Evolutionary conservation across 805 yeast species (phyloP).

Genomic region (Lipomyces japonicus): DNA sequence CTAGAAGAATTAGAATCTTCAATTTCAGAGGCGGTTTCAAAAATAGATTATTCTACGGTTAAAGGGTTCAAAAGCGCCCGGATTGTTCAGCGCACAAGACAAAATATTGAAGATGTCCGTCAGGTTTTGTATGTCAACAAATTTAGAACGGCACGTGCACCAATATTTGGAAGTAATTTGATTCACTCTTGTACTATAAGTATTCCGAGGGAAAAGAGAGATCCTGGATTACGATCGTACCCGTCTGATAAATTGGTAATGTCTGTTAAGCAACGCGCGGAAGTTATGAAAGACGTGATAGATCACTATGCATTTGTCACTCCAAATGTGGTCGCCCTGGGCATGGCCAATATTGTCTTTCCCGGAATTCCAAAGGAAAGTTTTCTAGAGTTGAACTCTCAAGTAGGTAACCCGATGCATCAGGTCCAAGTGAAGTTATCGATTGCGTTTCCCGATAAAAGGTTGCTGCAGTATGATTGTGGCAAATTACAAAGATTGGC

Average conservation of each 20-base stretch:
- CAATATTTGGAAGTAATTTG: slow-evolving; percentile 53
- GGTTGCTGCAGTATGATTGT: slow-evolving; percentile 88
- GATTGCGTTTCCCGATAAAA: slow-evolving; percentile 94
- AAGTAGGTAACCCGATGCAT: slow-evolving; percentile 57
- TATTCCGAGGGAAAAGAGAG: neutral
- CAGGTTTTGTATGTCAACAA: slow-evolving; percentile 63
- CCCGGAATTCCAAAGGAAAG: slow-evolving; percentile 34
- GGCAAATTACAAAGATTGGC: slow-evolving; percentile 92
- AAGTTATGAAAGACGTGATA: slow-evolving; percentile 47
- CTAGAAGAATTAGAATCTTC: slow-evolving; percentile 34
- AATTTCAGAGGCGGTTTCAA: neutral
- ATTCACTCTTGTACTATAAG: slow-evolving; percentile 2
- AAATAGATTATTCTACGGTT: slow-evolving; percentile 29
- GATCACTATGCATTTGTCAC: slow-evolving; percentile 83
- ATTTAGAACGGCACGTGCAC: slow-evolving; percentile 60
- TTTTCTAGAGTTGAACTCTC: slow-evolving; percentile 18
- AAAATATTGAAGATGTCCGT: slow-evolving; percentile 47
- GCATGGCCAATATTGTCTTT: slow-evolving; percentile 44
- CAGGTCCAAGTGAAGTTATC: slow-evolving; percentile 80
- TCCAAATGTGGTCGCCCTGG: slow-evolving; percentile 76
- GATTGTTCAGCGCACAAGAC: slow-evolving; percentile 51
- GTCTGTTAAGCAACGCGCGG: slow-evolving; percentile 36
- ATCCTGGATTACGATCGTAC: slow-evolving; percentile 7
- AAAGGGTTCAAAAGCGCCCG: slow-evolving; percentile 58
- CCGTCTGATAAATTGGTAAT: slow-evolving; percentile 11